Evolutionary conservation across 441 rosid genomes (phyloP), one percentile per base, ranked within the genome.

Genomic region (Dalechampia spathulata): DNA sequence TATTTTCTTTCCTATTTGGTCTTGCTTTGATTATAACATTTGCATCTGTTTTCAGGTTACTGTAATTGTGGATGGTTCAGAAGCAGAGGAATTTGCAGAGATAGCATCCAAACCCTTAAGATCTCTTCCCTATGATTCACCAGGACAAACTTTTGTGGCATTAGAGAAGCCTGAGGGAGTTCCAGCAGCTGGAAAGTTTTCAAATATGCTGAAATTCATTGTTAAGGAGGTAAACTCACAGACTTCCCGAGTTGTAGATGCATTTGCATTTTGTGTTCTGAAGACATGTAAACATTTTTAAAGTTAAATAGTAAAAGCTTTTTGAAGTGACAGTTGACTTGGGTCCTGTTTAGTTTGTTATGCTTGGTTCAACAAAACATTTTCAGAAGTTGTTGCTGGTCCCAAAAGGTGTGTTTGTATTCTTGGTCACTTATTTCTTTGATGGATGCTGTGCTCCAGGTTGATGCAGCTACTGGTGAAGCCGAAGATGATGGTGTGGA

Each of bases 401-500:
- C 7, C 53, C 20, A 10, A 40, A 16, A 17, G 1, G 2, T 6
- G 7, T 30, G 17, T 16, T 19, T 23, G 20, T 16, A 26, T 1
- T 1, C 2, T 1, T 7, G 26, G 12, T n/a, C 22, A 22, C 42
- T 58, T 14, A 37, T 53, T 25, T 25, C 28, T 17, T 30, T 53
- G 55, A 20, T 27, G 56, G 40, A 27, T 26, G 42, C 47, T n/a
- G 50, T 62, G 53, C 30, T 53, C 61, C 73, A 92, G 99, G 96
- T 93, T 73, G 97, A 93, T 73, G 83, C 87, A 66, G 64, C 79
- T 64, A 90, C 93, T 17, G 93, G 95, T 30, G 99, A 93, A 65
- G 71, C 83, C 16, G 90, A 83, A 64, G 99, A 90, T 6, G 99
- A 90, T 76, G 99, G 97, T 15, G 93, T 87, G 15, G 97, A 93